Evolutionary conservation across 371 early-diverging fungal genomes (phyloP).

Genomic region (Fennellomyces sp.): DNA sequence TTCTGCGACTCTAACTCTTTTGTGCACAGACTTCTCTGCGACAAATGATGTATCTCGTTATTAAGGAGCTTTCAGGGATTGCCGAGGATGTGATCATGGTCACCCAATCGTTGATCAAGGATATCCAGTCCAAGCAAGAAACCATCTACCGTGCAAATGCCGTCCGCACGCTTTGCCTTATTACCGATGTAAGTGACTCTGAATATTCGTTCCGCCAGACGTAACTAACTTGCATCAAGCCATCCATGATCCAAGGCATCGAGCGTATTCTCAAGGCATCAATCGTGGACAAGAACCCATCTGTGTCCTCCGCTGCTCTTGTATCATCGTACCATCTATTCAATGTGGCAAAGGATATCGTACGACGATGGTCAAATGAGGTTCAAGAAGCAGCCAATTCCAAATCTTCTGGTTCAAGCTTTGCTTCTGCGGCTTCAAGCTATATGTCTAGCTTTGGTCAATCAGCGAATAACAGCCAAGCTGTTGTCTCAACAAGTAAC

Average conservation of each 20-base stretch:
- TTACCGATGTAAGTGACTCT: slow-evolving; percentile 81
- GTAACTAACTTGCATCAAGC: slow-evolving; percentile 38
- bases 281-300: slow-evolving; percentile 93
- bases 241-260: slow-evolving; percentile 92
- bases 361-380: slow-evolving; percentile 89
- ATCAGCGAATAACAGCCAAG: slow-evolving; percentile 42
- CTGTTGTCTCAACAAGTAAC: slow-evolving; percentile 64
- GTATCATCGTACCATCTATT: slow-evolving; percentile 92
- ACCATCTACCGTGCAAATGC: slow-evolving; percentile 94
- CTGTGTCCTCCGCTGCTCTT: slow-evolving; percentile 91
- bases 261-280: slow-evolving; percentile 97
- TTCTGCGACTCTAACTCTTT: too few species aligned
- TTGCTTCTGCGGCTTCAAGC: slow-evolving; percentile 55
- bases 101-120: slow-evolving; percentile 94
- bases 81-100: slow-evolving; percentile 98
- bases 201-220: background rate
- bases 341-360: slow-evolving; percentile 79
- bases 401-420: slow-evolving; percentile 62
- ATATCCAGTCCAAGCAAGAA: slow-evolving; percentile 93
- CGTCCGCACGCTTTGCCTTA: slow-evolving; percentile 93
- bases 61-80: slow-evolving; percentile 92
- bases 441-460: slow-evolving; percentile 59
- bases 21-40: slow-evolving; percentile 86
- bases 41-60: slow-evolving; percentile 95
- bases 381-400: slow-evolving; percentile 86